phyloP scores from a whole-genome alignment of 805 yeast species.

The Saccharomyces jurei region DNA sequence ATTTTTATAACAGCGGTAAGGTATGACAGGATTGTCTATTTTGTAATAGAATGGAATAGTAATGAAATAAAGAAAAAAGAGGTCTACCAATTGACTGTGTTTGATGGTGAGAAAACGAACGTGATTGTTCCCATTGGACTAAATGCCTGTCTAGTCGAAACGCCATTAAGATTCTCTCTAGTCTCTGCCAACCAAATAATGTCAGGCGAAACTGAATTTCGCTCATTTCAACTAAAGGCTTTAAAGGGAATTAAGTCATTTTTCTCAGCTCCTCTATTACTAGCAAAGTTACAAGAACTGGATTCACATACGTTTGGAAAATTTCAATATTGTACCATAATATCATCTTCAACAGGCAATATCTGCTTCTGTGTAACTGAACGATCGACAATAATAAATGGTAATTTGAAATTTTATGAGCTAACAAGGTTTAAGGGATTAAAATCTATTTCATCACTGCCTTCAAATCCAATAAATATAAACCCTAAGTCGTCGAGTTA shows the following conservation, averaged over 20 bases:
- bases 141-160: conserved; percentile 12
- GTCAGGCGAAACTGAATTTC: conserved; percentile 23
- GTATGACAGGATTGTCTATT: conserved; percentile 15
- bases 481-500: conserved; percentile 3
- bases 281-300: conserved; percentile 10
- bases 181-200: conserved; percentile 25
- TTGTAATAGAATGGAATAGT: conserved; percentile 24
- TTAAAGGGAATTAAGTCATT: conserved; percentile 14
- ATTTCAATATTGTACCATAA: conserved; percentile 14
- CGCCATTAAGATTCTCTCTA: conserved; percentile 8
- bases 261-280: conserved; percentile 16
- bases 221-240: conserved; percentile 3
- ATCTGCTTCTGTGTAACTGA: conserved; percentile 14
- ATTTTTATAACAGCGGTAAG: conserved; percentile 16
- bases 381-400: conserved; percentile 2
- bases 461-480: background rate
- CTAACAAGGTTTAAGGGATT: conserved; percentile 26
- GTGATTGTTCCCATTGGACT: conserved; percentile 15
- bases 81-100: conserved; percentile 23
- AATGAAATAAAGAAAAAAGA: conserved; percentile 11
- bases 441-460: conserved; percentile 11
- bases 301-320: conserved; percentile 3
- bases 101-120: conserved; percentile 11
- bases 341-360: conserved; percentile 21
- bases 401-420: conserved; percentile 10